These are phyloP conservation scores for Asterochloris sp. DNA, from an alignment of 139 green algal species.

Conservation along the genomic window DNA sequence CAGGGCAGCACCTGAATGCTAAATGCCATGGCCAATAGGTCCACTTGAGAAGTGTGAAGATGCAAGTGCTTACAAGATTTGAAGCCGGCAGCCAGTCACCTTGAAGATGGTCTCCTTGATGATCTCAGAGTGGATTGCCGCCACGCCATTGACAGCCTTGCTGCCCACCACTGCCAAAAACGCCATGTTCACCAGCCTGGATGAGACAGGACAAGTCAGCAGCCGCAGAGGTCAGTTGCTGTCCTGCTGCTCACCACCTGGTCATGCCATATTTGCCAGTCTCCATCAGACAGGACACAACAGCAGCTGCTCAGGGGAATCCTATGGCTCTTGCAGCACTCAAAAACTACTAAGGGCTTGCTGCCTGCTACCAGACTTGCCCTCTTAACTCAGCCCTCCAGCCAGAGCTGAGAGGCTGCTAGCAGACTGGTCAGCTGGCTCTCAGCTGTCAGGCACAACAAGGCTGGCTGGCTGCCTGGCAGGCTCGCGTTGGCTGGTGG, in stretches of 20 bases:
- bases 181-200: slow-evolving; percentile 91
- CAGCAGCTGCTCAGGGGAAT: neutral
- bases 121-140: slow-evolving; percentile 93
- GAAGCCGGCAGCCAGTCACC: slow-evolving; percentile 2
- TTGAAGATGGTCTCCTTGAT: slow-evolving; percentile 91
- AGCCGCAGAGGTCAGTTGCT: neutral
- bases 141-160: slow-evolving; percentile 92
- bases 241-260: neutral
- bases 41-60: neutral
- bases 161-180: slow-evolving; percentile 90
- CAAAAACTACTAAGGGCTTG: too few species aligned
- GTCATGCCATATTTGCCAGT: neutral
- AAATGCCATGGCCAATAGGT: neutral
- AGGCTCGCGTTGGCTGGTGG: too few species aligned
- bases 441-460: too few species aligned
- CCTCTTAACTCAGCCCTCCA: too few species aligned
- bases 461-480: too few species aligned
- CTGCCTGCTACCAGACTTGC: too few species aligned
- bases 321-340: too few species aligned
- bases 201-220: neutral
- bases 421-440: too few species aligned
- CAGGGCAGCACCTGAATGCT: too few species aligned
- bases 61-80: neutral
- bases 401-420: too few species aligned
- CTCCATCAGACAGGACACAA: neutral